These are phyloP conservation scores for Trapa bicornis DNA, from an alignment of 345 rosid genomes.

Conservation along the genomic window DNA sequence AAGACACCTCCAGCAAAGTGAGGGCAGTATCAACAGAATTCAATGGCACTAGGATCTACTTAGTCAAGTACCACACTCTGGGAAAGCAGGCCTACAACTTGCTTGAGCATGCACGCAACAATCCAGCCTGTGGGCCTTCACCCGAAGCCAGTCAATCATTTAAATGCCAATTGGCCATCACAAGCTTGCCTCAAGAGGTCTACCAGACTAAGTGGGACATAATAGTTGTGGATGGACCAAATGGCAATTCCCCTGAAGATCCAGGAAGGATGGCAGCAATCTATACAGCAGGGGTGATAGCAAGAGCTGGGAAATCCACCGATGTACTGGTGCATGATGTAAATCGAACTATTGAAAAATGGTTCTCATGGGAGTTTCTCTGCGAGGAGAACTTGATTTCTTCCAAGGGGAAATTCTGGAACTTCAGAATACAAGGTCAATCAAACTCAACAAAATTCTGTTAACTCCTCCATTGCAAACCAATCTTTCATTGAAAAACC, in stretches of 20 bases:
- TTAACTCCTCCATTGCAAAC: constrained; percentile 7
- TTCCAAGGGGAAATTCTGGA: constrained; percentile 66
- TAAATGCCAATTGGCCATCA: constrained; percentile 44
- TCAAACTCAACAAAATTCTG: constrained; percentile 49
- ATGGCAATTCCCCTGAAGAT: constrained; percentile 46
- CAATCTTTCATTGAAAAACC: neutral
- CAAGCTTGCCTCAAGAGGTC: constrained; percentile 43
- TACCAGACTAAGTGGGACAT: constrained; percentile 59
- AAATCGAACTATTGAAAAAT: constrained; percentile 67
- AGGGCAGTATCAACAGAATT: constrained; percentile 19
- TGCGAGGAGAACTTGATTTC: constrained; percentile 70
- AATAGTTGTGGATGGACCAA: constrained; percentile 71
- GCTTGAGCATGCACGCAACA: constrained; percentile 60
- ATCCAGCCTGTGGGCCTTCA: constrained; percentile 36
- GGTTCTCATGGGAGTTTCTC: constrained; percentile 89
- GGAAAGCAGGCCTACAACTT: constrained; percentile 52
- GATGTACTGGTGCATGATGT: constrained; percentile 67
- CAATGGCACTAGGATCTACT: constrained; percentile 39
- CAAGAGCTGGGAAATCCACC: constrained; percentile 47
- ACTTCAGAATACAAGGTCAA: constrained; percentile 35
- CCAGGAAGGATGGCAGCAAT: constrained; percentile 80
- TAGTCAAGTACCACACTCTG: constrained; percentile 36
- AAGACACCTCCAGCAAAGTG: constrained; percentile 46
- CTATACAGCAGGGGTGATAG: constrained; percentile 56
- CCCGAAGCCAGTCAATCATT: constrained; percentile 20